Evolutionary conservation across 306 rosid species (phyloP).

Genomic region (Acacia acuminata): DNA sequence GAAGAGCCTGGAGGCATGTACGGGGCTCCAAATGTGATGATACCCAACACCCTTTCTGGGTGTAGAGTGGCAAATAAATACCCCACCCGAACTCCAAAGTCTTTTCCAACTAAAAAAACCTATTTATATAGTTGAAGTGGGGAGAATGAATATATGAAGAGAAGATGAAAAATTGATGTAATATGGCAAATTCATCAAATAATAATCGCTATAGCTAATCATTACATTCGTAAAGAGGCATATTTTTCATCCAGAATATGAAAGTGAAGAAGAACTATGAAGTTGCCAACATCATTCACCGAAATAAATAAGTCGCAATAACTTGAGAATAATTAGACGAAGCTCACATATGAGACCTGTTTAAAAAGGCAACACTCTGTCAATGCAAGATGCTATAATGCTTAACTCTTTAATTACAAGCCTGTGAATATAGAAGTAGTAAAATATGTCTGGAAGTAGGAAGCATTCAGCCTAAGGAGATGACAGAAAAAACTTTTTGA

Average conservation of each 20-base stretch:
- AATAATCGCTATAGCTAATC: not conserved
- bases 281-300: not conserved
- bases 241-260: constrained; percentile 33
- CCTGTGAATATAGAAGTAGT: not conserved
- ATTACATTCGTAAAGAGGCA: not conserved
- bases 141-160: not conserved
- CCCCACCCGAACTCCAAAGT: constrained; percentile 66
- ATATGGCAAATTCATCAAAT: not conserved
- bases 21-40: constrained; percentile 69
- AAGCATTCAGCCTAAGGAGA: not conserved
- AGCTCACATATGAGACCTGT: not conserved
- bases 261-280: not conserved
- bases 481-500: not conserved
- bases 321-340: not conserved
- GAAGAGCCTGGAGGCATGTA: constrained; percentile 48
- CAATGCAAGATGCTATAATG: not conserved
- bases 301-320: not conserved
- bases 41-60: constrained; percentile 68
- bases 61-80: constrained; percentile 53
- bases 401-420: not conserved
- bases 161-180: not conserved
- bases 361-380: not conserved
- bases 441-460: not conserved
- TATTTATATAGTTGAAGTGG: constrained; percentile 20
- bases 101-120: constrained; percentile 77